Percentiles rank a stretch among this genome's conserved stretches.
Evolutionary conservation across 2,329 filamentous ascomycete species (phyloP).

Genomic region (Penicillium sp.): DNA sequence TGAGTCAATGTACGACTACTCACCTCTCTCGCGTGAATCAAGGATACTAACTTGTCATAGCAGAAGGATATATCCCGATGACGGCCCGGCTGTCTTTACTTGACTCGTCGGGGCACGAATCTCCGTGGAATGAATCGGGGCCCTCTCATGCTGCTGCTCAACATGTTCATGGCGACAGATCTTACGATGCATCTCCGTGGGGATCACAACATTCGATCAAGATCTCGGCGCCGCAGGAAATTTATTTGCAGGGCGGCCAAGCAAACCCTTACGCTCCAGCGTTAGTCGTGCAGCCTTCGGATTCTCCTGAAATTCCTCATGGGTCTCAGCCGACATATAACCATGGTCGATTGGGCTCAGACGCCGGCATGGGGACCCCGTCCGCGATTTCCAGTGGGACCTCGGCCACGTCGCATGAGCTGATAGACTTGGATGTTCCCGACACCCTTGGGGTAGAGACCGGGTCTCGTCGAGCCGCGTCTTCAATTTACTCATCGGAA

Average conservation of each 20-base stretch:
- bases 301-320: conserved; percentile 3
- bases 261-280: conserved; percentile 17
- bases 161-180: neutral
- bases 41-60: conserved; percentile 22
- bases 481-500: conserved; percentile 15
- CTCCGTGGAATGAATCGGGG: conserved; percentile 26
- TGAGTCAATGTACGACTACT: conserved; percentile 33
- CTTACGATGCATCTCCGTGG: conserved; percentile 18
- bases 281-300: conserved; percentile 12
- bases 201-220: conserved; percentile 20
- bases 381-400: conserved; percentile 26
- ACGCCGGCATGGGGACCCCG: conserved; percentile 20
- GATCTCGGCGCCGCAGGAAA: conserved; percentile 12
- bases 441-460: conserved; percentile 6
- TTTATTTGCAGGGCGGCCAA: conserved; percentile 15
- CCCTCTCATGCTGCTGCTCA: conserved; percentile 5
- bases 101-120: conserved; percentile 28
- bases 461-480: conserved; percentile 6
- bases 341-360: conserved; percentile 14
- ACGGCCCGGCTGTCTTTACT: conserved; percentile 39
- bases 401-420: conserved; percentile 32
- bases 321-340: conserved; percentile 9
- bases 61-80: conserved; percentile 42
- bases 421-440: conserved; percentile 30
- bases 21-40: neutral